Percentiles rank a stretch among this genome's conserved stretches.
phyloP scores from a whole-genome alignment of 2,329 filamentous ascomycete genomes.

The Botryosphaeria dothidea region DNA sequence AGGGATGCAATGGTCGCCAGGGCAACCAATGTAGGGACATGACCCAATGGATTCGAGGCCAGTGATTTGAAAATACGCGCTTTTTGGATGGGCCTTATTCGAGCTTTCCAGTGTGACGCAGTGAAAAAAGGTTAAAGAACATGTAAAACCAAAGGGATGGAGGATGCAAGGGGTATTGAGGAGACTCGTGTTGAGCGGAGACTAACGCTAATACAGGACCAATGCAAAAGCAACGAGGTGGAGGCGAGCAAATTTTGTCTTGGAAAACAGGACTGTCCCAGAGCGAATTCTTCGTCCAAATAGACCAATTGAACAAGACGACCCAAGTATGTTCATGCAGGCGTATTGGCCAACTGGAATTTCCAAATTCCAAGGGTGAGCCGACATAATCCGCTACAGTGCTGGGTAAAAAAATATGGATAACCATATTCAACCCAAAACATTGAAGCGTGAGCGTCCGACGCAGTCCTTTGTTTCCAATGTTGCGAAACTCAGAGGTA shows the following conservation, averaged over 20 bases:
- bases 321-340: background rate
- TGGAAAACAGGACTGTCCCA: background rate
- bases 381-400: background rate
- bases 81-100: background rate
- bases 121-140: background rate
- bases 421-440: background rate
- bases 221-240: background rate
- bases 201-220: slow-evolving; percentile 2
- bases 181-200: background rate
- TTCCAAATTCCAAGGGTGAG: background rate
- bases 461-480: no score
- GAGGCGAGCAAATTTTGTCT: background rate
- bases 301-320: background rate
- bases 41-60: background rate
- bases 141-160: background rate
- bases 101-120: background rate
- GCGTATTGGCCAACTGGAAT: background rate
- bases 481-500: no score
- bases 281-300: background rate
- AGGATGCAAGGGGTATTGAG: slow-evolving; percentile 15
- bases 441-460: background rate
- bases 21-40: background rate
- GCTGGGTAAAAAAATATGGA: background rate
- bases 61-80: background rate
- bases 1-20: background rate